These are phyloP conservation scores for Aspergillus caelatus DNA, from an alignment of 2,329 filamentous ascomycete species.

Conservation along the genomic window DNA sequence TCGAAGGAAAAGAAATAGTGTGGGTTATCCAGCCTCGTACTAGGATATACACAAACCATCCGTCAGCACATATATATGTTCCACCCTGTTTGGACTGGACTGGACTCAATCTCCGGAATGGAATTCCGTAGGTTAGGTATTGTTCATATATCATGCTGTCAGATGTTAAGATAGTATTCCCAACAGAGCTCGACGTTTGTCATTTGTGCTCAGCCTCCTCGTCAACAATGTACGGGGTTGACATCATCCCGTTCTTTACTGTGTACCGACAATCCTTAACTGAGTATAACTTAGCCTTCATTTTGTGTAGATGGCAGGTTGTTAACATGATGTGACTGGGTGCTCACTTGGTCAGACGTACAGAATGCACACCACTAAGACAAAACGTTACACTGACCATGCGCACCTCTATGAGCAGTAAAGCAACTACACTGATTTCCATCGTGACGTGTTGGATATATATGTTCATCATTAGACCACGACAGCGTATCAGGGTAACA, in stretches of 20 bases:
- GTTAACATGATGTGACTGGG: not conserved
- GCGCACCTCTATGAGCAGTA: too few relatives aligned
- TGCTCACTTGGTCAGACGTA: not conserved
- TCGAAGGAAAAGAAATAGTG: too few relatives aligned
- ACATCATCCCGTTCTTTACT: too few relatives aligned
- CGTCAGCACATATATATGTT: not conserved
- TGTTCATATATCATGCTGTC: not conserved
- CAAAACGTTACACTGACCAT: not conserved
- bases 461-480: rapidly evolving
- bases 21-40: too few relatives aligned
- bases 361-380: not conserved
- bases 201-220: too few relatives aligned
- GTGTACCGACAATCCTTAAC: not conserved
- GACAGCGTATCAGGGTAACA: not conserved
- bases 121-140: not conserved
- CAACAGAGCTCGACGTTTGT: too few relatives aligned
- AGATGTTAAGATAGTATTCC: not conserved
- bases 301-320: not conserved
- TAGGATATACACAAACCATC: too few relatives aligned
- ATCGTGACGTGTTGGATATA: not conserved
- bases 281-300: not conserved
- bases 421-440: not conserved
- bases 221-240: not conserved
- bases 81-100: not conserved
- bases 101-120: too few relatives aligned